These are phyloP conservation scores for Naegleria fowleri DNA, from an alignment of 208 protist species.

Conservation along the genomic window DNA sequence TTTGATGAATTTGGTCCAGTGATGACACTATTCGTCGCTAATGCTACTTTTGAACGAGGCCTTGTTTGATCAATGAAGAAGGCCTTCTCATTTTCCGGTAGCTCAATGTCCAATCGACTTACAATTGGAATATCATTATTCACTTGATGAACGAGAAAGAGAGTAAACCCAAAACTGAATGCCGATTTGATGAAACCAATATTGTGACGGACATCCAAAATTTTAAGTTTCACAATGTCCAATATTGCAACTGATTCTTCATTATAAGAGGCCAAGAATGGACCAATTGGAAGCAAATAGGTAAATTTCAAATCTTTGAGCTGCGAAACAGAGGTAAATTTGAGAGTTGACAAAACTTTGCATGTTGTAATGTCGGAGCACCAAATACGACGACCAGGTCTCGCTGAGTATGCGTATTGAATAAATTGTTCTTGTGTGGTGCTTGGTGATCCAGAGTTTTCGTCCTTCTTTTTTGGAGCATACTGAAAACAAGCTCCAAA, in stretches of 20 bases:
- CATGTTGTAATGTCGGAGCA: background rate
- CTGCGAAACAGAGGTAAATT: background rate
- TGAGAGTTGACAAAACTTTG: conserved; percentile 1
- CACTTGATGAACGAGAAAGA: background rate
- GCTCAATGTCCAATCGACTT: background rate
- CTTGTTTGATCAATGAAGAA: background rate
- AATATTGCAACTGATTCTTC: background rate
- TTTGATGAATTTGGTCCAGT: background rate
- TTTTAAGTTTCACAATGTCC: background rate
- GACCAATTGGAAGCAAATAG: background rate
- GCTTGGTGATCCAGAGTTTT: background rate
- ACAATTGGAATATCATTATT: background rate
- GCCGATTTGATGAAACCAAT: background rate
- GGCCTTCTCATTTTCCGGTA: background rate
- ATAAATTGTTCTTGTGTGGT: background rate
- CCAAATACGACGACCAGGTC: background rate
- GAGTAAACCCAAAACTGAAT: background rate
- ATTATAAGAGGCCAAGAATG: background rate
- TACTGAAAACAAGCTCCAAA: conserved; percentile 13
- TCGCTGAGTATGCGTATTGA: background rate
- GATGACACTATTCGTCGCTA: too few species aligned
- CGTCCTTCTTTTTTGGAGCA: background rate
- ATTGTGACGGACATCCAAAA: background rate
- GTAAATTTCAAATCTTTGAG: background rate
- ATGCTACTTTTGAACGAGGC: too few species aligned